A percentile compares a stretch with the other conserved stretches of the same genome.
Evolutionary conservation across 2,329 filamentous ascomycete genomes (phyloP).

Genomic region (Xylariaceae sp.): DNA sequence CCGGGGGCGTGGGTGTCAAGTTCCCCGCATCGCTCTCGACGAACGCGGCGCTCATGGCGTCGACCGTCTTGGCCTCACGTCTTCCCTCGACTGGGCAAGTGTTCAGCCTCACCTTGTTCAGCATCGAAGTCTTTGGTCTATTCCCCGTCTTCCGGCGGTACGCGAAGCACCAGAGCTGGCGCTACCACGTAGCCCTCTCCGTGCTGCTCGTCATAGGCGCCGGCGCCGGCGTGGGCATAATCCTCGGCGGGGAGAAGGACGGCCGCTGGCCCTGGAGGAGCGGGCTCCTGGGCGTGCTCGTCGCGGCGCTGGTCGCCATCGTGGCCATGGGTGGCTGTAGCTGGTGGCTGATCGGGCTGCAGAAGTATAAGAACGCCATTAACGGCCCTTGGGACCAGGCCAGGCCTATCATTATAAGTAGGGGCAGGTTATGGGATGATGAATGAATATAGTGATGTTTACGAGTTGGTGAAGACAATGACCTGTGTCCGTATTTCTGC

Average conservation of each 20-base stretch:
- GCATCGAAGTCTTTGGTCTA: slow-evolving; percentile 92
- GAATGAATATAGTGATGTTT: slow-evolving; percentile 18
- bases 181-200: slow-evolving; percentile 73
- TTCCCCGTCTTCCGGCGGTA: slow-evolving; percentile 97
- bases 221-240: slow-evolving; percentile 67
- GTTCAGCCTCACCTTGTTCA: slow-evolving; percentile 91
- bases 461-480: no score
- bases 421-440: slow-evolving; percentile 50
- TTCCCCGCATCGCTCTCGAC: slow-evolving; percentile 77
- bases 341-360: slow-evolving; percentile 95
- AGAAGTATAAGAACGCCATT: slow-evolving; percentile 99
- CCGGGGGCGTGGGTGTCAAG: slow-evolving; percentile 58
- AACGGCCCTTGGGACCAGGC: slow-evolving; percentile 97
- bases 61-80: slow-evolving; percentile 84
- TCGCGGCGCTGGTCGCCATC: slow-evolving; percentile 69
- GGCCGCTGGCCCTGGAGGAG: slow-evolving; percentile 47
- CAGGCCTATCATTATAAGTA: slow-evolving; percentile 73
- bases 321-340: slow-evolving; percentile 88
- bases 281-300: slow-evolving; percentile 64
- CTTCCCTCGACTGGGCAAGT: slow-evolving; percentile 88
- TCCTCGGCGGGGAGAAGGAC: slow-evolving; percentile 42
- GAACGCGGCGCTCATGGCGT: slow-evolving; percentile 94
- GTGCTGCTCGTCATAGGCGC: slow-evolving; percentile 71
- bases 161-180: slow-evolving; percentile 74
- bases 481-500: no score